Percentiles rank a stretch among this genome's conserved stretches.
Evolutionary conservation across 2,329 filamentous ascomycete species (phyloP).

Genomic region (Neonectria hederae): DNA sequence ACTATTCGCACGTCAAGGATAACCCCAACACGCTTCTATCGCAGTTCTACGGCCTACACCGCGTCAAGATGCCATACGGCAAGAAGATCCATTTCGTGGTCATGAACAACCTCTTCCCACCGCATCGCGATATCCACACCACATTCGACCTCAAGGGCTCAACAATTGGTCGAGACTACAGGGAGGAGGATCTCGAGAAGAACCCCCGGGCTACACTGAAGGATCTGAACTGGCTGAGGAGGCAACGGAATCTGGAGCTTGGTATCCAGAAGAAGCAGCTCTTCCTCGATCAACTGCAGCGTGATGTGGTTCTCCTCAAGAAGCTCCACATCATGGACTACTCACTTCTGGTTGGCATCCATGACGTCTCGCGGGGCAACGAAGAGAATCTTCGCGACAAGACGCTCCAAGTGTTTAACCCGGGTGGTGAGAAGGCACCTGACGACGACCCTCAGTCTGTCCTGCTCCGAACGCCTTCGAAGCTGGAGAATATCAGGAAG

Average conservation of each 20-base stretch:
- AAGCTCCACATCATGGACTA: conserved; percentile 98
- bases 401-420: conserved; percentile 93
- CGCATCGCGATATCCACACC: conserved; percentile 95
- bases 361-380: conserved; percentile 89
- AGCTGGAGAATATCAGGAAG: conserved; percentile 90
- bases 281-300: conserved; percentile 89
- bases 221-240: conserved; percentile 93
- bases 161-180: conserved; percentile 90
- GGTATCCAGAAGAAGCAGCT: conserved; percentile 87
- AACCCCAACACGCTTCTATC: conserved; percentile 98
- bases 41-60: conserved; percentile 96
- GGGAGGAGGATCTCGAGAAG: conserved; percentile 84
- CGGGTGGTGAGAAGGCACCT: conserved; percentile 71
- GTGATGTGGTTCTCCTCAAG: conserved; percentile 87
- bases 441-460: conserved; percentile 71
- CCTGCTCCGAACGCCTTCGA: conserved; percentile 90
- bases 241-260: conserved; percentile 86
- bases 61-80: conserved; percentile 97
- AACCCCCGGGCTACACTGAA: conserved; percentile 95
- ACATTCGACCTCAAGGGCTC: conserved; percentile 98
- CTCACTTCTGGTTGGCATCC: conserved; percentile 92
- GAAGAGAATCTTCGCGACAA: conserved; percentile 92
- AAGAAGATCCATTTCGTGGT: conserved; percentile 99
- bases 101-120: conserved; percentile 99
- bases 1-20: conserved; percentile 89